Evolutionary conservation across 257 asterid species (phyloP), one percentile per base, ranked within the genome.

Genomic region (Fraxinus anomala): DNA sequence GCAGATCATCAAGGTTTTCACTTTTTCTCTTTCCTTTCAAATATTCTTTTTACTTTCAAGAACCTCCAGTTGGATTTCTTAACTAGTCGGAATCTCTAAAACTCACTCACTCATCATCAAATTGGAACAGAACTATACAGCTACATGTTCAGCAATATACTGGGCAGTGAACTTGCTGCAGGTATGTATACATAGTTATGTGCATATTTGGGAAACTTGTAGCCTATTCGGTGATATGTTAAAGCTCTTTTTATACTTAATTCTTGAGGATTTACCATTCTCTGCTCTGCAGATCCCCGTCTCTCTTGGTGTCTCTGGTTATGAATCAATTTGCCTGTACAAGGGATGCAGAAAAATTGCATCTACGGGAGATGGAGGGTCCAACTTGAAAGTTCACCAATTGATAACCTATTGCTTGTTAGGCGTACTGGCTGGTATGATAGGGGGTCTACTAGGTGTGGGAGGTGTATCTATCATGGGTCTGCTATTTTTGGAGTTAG

Each of bases 381-480:
- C 93, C 82, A 86, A 87, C 87, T 85, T 92, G 13, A 86, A 80
- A 83, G 88, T 87, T 74, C 84, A 79, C 81, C 97, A 92, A 75
- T 87, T 94, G 74, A 2, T 90, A 68, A 78, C 61, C 16, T 94
- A 94, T 71, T 87, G 96, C 82, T 87, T 89, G 76, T 91, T 90
- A 24, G 99, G 99, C 42, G 8, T 86, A 63, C 56, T 92, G 68
- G 99, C 97, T 74, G 99, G 99, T 67, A 49, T 90, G 51, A 97
- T 94, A 12, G 99, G 97, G 13, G 99, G 99, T 12, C 90, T 94
- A 81, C 92, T 94, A 44, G 99, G 99, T 79, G 91, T 94, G 0
- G 99, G 99, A 37, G 99, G 99, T 72, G 99, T 97, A 80, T 91
- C 92, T 69, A 89, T 89, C 81, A 89, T 89, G 93, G 90, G 91